Conservation (phyloP, 331 rosid species). For the Prunus yedoensis region DNA sequence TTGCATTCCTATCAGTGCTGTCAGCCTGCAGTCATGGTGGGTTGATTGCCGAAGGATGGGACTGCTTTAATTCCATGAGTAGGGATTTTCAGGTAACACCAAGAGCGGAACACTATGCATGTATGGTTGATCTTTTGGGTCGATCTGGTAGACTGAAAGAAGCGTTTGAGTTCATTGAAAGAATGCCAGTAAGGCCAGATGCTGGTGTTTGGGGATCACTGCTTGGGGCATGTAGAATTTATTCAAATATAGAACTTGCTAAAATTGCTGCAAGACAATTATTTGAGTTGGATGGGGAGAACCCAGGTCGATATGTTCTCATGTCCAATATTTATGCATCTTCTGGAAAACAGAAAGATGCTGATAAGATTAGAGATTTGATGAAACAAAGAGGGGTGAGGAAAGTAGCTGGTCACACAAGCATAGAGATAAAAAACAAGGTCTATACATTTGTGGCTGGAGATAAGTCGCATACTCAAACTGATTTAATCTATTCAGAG, state of each 20-base stretch:
- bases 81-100: conserved; percentile 44
- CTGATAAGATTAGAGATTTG: conserved; percentile 35
- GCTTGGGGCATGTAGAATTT: conserved; percentile 51
- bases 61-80: conserved; percentile 45
- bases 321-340: conserved; percentile 51
- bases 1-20: conserved; percentile 38
- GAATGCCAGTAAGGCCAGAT: conserved; percentile 48
- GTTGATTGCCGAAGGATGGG: conserved; percentile 51
- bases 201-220: conserved; percentile 60
- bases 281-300: conserved; percentile 44
- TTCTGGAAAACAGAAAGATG: conserved; percentile 39
- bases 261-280: conserved; percentile 40
- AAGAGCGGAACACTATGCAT: conserved; percentile 46
- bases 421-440: conserved; percentile 41
- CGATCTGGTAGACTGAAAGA: conserved; percentile 46
- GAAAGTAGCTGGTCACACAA: conserved; percentile 46
- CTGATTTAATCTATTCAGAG: conserved; percentile 36
- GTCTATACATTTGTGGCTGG: conserved; percentile 44
- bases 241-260: conserved; percentile 44
- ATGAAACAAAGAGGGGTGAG: conserved; percentile 46
- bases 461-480: conserved; percentile 37
- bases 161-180: conserved; percentile 43
- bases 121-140: conserved; percentile 57
- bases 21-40: conserved; percentile 58
- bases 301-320: conserved; percentile 53